A percentile compares a stretch with the other conserved stretches of the same genome.
Conservation (phyloP, 2,329 filamentous ascomycete species). For the Pseudocercospora macadamiae region DNA sequence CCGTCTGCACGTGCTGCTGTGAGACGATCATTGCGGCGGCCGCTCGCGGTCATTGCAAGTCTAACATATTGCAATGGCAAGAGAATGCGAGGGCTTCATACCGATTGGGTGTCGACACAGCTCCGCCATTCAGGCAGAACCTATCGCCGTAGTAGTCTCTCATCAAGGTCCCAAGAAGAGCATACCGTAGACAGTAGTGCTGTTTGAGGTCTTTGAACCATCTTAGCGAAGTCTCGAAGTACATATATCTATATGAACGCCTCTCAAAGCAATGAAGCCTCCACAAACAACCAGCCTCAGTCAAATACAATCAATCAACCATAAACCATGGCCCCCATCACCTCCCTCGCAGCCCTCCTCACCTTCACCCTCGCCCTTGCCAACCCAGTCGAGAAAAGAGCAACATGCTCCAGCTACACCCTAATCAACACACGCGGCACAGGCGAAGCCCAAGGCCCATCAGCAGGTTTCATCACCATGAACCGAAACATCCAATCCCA, state of each 20-base stretch:
- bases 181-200: background rate
- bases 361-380: slow-evolving; percentile 11
- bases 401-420: slow-evolving; percentile 22
- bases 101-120: too few species aligned
- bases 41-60: background rate
- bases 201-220: background rate
- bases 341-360: slow-evolving; percentile 4
- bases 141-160: background rate
- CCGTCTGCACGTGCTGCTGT: background rate
- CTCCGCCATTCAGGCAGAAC: background rate
- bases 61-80: background rate
- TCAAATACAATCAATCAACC: too few species aligned
- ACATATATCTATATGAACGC: too few species aligned
- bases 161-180: too few species aligned
- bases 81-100: background rate
- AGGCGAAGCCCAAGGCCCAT: slow-evolving; percentile 28
- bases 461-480: slow-evolving; percentile 40
- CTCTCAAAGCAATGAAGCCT: too few species aligned
- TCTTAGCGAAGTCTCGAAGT: background rate
- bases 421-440: slow-evolving; percentile 35
- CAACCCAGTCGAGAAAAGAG: slow-evolving; percentile 15
- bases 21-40: background rate
- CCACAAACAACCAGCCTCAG: too few species aligned
- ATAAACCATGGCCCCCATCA: background rate
- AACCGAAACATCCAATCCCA: slow-evolving; percentile 35